These are phyloP conservation scores for Geopyxis carbonaria DNA, from an alignment of 495 filamentous ascomycete genomes.

Conservation along the genomic window DNA sequence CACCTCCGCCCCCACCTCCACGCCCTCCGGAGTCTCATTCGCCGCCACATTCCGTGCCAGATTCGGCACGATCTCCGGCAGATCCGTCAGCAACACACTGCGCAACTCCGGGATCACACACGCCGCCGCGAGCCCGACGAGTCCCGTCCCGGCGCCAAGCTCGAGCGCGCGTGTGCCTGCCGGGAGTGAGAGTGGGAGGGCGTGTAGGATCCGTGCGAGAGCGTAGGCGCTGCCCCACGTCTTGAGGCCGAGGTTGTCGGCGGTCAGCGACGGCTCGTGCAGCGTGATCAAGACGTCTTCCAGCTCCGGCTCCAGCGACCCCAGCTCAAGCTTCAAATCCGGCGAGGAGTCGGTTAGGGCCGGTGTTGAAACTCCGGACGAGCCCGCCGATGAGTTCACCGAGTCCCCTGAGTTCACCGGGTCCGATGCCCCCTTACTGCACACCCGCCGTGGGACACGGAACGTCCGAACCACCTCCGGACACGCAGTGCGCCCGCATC, in stretches of 20 bases:
- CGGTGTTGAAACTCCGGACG: background rate
- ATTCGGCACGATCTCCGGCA: constrained; percentile 53
- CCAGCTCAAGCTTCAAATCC: no score
- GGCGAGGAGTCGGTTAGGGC: no score
- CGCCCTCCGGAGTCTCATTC: constrained; percentile 35
- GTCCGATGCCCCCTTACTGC: constrained; percentile 14
- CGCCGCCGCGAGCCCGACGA: constrained; percentile 40
- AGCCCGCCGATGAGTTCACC: background rate
- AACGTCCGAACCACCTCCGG: constrained; percentile 61
- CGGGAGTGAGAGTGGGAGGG: constrained; percentile 1
- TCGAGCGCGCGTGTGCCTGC: constrained; percentile 32
- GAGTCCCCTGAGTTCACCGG: background rate
- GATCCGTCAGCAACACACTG: constrained; percentile 44
- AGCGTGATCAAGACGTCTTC: constrained; percentile 39
- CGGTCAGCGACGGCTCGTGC: constrained; percentile 70
- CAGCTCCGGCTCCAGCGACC: no score
- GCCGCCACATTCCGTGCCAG: constrained; percentile 40
- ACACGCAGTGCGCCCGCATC: constrained; percentile 70
- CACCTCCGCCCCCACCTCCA: constrained; percentile 33
- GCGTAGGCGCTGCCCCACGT: constrained; percentile 75
- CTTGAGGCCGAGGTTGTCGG: constrained; percentile 78
- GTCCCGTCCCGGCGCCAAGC: constrained; percentile 47
- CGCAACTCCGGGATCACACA: constrained; percentile 13
- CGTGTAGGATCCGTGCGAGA: constrained; percentile 1
- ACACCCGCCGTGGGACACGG: constrained; percentile 41